Evolutionary conservation across 208 protist species (phyloP).

Genomic region (Acanthamoeba royreba): DNA sequence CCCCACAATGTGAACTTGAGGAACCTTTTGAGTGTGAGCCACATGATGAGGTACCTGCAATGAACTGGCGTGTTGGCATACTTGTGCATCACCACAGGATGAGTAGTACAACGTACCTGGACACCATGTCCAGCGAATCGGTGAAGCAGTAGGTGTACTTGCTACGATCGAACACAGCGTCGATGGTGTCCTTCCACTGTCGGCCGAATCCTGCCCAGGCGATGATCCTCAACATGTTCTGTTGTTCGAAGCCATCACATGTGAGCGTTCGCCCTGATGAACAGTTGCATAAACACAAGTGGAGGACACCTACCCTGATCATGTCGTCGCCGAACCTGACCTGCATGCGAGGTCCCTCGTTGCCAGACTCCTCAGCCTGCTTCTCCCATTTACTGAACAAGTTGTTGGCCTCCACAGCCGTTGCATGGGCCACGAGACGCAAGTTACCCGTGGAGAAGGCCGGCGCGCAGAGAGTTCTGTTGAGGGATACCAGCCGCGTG

Average conservation of each 20-base stretch:
- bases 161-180: not conserved
- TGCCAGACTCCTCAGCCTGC: no score
- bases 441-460: not conserved
- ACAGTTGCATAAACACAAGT: not conserved
- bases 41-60: not conserved
- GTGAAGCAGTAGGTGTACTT: not conserved
- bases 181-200: not conserved
- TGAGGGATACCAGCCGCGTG: not conserved
- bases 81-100: not conserved
- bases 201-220: not conserved
- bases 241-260: not conserved
- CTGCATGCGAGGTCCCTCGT: no score
- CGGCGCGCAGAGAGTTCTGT: not conserved
- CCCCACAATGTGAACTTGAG: no score
- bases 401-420: not conserved
- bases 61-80: not conserved
- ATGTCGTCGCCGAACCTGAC: not conserved
- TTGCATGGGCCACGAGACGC: not conserved
- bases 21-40: no score
- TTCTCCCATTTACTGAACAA: not conserved
- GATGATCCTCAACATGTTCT: not conserved
- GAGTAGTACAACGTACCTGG: no score
- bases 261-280: no score
- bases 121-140: not conserved
- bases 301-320: not conserved